phyloP scores from a whole-genome alignment of 2,329 filamentous ascomycete genomes.

The Diaporthe sp. region DNA sequence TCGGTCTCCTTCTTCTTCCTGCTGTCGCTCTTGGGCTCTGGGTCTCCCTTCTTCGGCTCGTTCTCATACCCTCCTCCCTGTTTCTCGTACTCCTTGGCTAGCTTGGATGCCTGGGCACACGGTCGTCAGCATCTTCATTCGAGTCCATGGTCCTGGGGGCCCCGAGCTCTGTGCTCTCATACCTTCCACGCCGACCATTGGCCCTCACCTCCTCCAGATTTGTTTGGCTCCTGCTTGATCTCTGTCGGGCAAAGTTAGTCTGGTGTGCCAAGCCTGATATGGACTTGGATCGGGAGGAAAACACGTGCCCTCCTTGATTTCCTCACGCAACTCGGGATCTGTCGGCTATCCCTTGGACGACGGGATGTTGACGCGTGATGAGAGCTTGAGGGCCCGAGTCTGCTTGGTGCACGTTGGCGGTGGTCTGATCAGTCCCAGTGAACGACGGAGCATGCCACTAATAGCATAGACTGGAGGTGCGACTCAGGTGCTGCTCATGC shows the following conservation, averaged over 20 bases:
- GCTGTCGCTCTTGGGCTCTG: conserved; percentile 33
- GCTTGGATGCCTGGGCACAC: conserved; percentile 45
- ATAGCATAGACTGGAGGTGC: not conserved
- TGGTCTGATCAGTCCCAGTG: not conserved
- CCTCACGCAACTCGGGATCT: conserved; percentile 50
- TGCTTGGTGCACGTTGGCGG: conserved; percentile 1
- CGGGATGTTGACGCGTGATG: conserved; percentile 43
- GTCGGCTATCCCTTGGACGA: conserved; percentile 54
- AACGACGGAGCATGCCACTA: conserved; percentile 23
- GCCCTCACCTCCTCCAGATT: conserved; percentile 52
- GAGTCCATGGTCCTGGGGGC: not conserved
- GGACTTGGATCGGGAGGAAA: not conserved
- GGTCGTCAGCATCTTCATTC: conserved; percentile 13
- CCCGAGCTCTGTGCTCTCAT: not conserved
- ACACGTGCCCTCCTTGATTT: conserved; percentile 50
- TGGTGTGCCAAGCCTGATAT: not conserved
- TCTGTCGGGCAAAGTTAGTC: conserved; percentile 41
- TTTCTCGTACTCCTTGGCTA: conserved; percentile 55
- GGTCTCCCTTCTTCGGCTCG: conserved; percentile 39
- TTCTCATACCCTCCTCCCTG: conserved; percentile 54
- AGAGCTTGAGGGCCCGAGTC: not conserved
- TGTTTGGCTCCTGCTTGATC: conserved; percentile 54
- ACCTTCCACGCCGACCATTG: conserved; percentile 53
- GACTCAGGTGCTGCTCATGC: not conserved
- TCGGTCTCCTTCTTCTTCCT: conserved; percentile 32